Evolutionary conservation across 2,329 filamentous ascomycete genomes (phyloP).

Genomic region (Simplicillium aogashimaense): DNA sequence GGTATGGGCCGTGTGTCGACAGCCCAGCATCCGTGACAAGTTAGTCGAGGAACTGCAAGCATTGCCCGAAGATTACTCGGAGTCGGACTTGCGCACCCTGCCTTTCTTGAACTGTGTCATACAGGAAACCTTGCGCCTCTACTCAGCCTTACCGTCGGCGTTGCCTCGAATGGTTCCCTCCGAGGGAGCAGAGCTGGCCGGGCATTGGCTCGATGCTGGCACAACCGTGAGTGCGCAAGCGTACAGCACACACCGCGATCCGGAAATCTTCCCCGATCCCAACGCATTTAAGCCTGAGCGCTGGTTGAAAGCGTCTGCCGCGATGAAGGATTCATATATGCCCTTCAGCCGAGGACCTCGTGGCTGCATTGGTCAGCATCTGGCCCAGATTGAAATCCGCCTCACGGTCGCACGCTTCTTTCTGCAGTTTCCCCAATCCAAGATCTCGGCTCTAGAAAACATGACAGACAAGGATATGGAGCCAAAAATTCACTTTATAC

Average conservation of each 20-base stretch:
- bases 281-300: slow-evolving; percentile 21
- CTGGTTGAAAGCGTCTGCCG: slow-evolving; percentile 23
- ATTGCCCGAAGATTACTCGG: slow-evolving; percentile 17
- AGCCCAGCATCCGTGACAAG: slow-evolving; percentile 16
- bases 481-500: slow-evolving; percentile 20
- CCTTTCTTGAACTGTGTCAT: slow-evolving; percentile 31
- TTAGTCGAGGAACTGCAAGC: slow-evolving; percentile 24
- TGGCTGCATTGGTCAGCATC: slow-evolving; percentile 44
- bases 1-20: slow-evolving; percentile 25
- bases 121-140: slow-evolving; percentile 33
- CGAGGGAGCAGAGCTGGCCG: slow-evolving; percentile 26
- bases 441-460: slow-evolving; percentile 18
- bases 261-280: slow-evolving; percentile 28
- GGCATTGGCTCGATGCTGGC: slow-evolving; percentile 27
- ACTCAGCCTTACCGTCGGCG: slow-evolving; percentile 25
- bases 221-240: slow-evolving; percentile 29
- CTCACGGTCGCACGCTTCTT: slow-evolving; percentile 43
- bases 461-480: slow-evolving; percentile 26
- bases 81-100: slow-evolving; percentile 15
- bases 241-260: slow-evolving; percentile 36
- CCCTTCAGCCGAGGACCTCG: slow-evolving; percentile 44
- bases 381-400: slow-evolving; percentile 46
- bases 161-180: slow-evolving; percentile 29
- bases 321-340: slow-evolving; percentile 37
- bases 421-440: slow-evolving; percentile 27